A percentile compares a stretch with the other conserved stretches of the same genome.
Evolutionary conservation across 192 early-diverging fungal genomes (phyloP).

Genomic region (Pilobolus umbonatus): DNA sequence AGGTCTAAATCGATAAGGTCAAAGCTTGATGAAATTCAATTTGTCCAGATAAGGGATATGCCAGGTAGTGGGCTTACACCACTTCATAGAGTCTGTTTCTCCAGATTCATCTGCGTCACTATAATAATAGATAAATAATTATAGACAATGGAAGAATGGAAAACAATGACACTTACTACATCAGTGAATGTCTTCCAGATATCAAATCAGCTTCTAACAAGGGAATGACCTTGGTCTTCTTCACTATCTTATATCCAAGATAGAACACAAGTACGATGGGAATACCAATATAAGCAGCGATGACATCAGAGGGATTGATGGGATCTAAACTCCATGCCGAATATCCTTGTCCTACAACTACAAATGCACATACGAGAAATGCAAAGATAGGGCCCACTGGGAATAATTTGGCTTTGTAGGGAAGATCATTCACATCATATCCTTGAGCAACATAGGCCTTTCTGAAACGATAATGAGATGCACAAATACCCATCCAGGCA

Average conservation of each 20-base stretch:
- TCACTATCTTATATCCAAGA: constrained; percentile 58
- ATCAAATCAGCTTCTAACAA: constrained; percentile 59
- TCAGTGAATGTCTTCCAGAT: too few species aligned
- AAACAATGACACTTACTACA: too few species aligned
- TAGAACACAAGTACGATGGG: constrained; percentile 62
- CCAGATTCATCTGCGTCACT: too few species aligned
- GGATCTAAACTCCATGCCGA: constrained; percentile 37
- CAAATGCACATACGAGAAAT: constrained; percentile 50
- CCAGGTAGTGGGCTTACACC: too few species aligned
- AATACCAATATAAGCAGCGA: constrained; percentile 64
- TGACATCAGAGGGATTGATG: constrained; percentile 45
- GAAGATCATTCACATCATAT: constrained; percentile 51
- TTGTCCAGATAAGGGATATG: too few species aligned
- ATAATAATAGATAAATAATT: too few species aligned
- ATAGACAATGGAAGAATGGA: too few species aligned
- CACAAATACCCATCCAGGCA: constrained; percentile 82
- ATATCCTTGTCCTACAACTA: constrained; percentile 63
- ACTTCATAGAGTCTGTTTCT: too few species aligned
- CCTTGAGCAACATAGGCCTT: constrained; percentile 73
- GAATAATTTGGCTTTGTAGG: constrained; percentile 67
- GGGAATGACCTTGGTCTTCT: constrained; percentile 59
- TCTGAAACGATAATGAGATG: constrained; percentile 84
- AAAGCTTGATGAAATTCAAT: too few species aligned
- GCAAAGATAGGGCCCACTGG: constrained; percentile 71
- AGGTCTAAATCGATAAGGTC: too few species aligned